Conservation (phyloP, 805 yeast species). For the Suhomyces tanzawaensis region DNA sequence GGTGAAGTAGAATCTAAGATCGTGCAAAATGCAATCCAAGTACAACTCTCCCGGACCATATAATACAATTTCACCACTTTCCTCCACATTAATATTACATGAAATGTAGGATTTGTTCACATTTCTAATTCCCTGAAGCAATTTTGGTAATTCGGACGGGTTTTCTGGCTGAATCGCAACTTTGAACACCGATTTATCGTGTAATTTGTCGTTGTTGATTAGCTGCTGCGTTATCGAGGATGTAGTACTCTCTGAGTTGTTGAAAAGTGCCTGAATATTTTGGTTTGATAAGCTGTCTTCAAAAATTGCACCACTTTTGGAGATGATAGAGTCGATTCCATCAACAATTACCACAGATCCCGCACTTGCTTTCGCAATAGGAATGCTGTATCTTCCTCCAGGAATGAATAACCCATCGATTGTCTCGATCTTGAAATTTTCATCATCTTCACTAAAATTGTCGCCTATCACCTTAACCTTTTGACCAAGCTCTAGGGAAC, state of each 20-base stretch:
- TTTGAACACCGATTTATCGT: constrained; percentile 57
- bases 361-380: constrained; percentile 50
- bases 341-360: constrained; percentile 71
- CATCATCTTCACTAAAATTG: constrained; percentile 47
- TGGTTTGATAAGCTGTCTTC: constrained; percentile 18
- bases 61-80: constrained; percentile 82
- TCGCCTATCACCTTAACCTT: constrained; percentile 58
- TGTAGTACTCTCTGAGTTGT: constrained; percentile 13
- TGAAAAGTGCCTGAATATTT: constrained; percentile 28
- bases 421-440: constrained; percentile 46
- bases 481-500: constrained; percentile 49
- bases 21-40: constrained; percentile 79
- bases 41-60: constrained; percentile 86
- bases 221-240: constrained; percentile 15
- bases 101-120: constrained; percentile 65
- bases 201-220: constrained; percentile 8
- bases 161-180: constrained; percentile 78
- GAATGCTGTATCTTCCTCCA: constrained; percentile 68
- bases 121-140: constrained; percentile 66
- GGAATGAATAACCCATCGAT: constrained; percentile 49
- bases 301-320: constrained; percentile 60
- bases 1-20: constrained; percentile 61
- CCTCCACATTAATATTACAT: constrained; percentile 69
- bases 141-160: constrained; percentile 74
- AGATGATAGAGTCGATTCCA: constrained; percentile 57